A percentile compares a stretch with the other conserved stretches of the same genome.
Evolutionary conservation across 2,329 filamentous ascomycete species (phyloP).

Genomic region (Hansfordia pulvinata): DNA sequence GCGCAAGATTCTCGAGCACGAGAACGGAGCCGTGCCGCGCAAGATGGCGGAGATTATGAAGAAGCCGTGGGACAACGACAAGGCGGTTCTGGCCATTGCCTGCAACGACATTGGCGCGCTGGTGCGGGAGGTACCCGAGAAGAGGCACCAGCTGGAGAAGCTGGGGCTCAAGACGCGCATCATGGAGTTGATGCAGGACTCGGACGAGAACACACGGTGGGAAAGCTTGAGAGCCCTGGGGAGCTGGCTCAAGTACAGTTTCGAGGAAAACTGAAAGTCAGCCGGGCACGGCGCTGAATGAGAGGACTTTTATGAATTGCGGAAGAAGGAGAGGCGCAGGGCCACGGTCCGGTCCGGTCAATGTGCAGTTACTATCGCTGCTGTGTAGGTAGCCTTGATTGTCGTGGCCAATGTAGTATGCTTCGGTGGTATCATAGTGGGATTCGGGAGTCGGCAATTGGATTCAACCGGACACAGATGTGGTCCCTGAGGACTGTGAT

Average conservation of each 20-base stretch:
- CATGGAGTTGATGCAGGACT: constrained; percentile 87
- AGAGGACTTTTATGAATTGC: too few relatives aligned
- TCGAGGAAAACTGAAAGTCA: constrained; percentile 25
- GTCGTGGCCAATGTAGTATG: too few relatives aligned
- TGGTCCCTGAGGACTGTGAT: too few relatives aligned
- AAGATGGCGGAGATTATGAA: constrained; percentile 76
- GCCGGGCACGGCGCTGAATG: too few relatives aligned
- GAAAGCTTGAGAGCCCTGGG: constrained; percentile 77
- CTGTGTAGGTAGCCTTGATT: too few relatives aligned
- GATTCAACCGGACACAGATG: too few relatives aligned
- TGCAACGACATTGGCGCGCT: constrained; percentile 86
- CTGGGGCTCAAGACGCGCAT: constrained; percentile 73
- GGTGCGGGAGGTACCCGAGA: constrained; percentile 82
- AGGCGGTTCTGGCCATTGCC: constrained; percentile 80
- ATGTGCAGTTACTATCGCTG: too few relatives aligned
- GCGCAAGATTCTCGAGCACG: constrained; percentile 69
- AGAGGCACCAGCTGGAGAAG: constrained; percentile 66
- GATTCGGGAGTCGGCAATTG: too few relatives aligned
- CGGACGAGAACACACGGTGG: constrained; percentile 82
- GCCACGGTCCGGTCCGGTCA: too few relatives aligned
- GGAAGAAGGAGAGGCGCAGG: too few relatives aligned
- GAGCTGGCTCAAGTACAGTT: constrained; percentile 51
- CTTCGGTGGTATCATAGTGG: too few relatives aligned
- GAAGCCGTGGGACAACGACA: constrained; percentile 63
- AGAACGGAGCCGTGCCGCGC: constrained; percentile 64